A percentile compares a stretch with the other conserved stretches of the same genome.
Evolutionary conservation across 345 rosid species (phyloP).

Genomic region (Lumnitzera littorea): DNA sequence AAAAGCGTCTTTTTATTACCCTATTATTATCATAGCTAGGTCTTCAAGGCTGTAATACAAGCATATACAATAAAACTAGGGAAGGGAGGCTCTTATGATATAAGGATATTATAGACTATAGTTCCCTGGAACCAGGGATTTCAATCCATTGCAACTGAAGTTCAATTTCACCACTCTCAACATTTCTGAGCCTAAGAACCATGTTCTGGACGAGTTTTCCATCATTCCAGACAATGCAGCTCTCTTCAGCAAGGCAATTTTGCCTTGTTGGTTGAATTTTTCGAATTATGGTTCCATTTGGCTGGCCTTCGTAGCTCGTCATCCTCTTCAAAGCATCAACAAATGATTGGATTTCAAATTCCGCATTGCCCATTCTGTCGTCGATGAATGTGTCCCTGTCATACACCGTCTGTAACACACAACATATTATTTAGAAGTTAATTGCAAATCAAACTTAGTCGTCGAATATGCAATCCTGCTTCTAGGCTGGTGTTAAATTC

Average conservation of each 20-base stretch:
- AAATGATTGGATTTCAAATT: conserved; percentile 50
- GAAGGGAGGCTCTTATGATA: too few relatives aligned
- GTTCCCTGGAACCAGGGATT: conserved; percentile 65
- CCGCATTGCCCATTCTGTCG: conserved; percentile 93
- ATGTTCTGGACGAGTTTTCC: conserved; percentile 59
- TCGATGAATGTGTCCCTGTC: conserved; percentile 82
- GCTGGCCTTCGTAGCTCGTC: conserved; percentile 19
- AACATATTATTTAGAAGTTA: neutral
- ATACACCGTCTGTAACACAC: conserved; percentile 45
- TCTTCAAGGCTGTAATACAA: too few relatives aligned
- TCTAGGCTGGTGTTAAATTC: too few relatives aligned
- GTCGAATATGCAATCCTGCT: too few relatives aligned
- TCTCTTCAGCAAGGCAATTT: conserved; percentile 71
- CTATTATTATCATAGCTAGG: too few relatives aligned
- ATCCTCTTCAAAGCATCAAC: conserved; percentile 56
- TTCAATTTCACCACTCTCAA: conserved; percentile 82
- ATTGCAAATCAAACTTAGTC: too few relatives aligned
- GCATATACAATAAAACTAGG: too few relatives aligned
- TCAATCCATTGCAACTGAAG: conserved; percentile 80
- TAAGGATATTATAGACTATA: conserved; percentile 6
- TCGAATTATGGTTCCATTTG: conserved; percentile 55
- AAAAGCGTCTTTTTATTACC: too few relatives aligned
- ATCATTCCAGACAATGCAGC: conserved; percentile 34
- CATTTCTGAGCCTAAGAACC: conserved; percentile 60
- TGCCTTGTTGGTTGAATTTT: conserved; percentile 40